Percentiles rank a stretch among this genome's conserved stretches.
phyloP scores from a whole-genome alignment of 2,329 filamentous ascomycete species.

The Fusarium hainanense region DNA sequence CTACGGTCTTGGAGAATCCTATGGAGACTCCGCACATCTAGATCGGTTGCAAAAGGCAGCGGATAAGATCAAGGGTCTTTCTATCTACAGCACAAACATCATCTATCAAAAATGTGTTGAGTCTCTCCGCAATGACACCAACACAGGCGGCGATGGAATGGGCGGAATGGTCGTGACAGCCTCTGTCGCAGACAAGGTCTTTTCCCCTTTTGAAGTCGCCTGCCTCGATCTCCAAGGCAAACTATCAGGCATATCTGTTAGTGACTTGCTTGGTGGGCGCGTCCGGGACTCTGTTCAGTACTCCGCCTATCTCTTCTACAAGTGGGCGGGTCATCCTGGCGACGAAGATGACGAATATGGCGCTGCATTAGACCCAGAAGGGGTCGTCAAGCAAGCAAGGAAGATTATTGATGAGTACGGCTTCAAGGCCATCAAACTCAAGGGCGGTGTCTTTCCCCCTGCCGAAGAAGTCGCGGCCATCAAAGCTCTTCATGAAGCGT shows the following conservation, averaged over 20 bases:
- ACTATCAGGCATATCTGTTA: slow-evolving; percentile 53
- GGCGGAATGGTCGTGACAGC: slow-evolving; percentile 59
- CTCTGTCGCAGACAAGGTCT: slow-evolving; percentile 55
- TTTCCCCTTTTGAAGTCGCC: slow-evolving; percentile 57
- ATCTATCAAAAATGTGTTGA: slow-evolving; percentile 87
- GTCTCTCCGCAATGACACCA: slow-evolving; percentile 68
- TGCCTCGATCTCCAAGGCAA: slow-evolving; percentile 57
- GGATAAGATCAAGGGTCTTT: slow-evolving; percentile 45
- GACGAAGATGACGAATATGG: slow-evolving; percentile 55
- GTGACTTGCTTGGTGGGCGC: slow-evolving; percentile 54
- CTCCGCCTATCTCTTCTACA: slow-evolving; percentile 58
- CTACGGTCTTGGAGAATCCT: slow-evolving; percentile 56
- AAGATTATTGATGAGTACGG: slow-evolving; percentile 57
- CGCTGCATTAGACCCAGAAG: slow-evolving; percentile 50
- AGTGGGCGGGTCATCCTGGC: slow-evolving; percentile 56
- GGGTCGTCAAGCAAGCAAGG: slow-evolving; percentile 50
- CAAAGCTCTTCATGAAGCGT: slow-evolving; percentile 52
- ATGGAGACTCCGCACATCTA: slow-evolving; percentile 54
- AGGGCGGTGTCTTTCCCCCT: slow-evolving; percentile 56
- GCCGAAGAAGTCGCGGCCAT: slow-evolving; percentile 54
- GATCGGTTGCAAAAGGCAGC: slow-evolving; percentile 50
- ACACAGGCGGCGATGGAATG: slow-evolving; percentile 67
- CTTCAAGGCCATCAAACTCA: slow-evolving; percentile 57
- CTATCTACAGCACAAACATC: slow-evolving; percentile 76
- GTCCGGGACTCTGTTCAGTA: slow-evolving; percentile 55